phyloP scores from a whole-genome alignment of 2,329 filamentous ascomycete species.

The Alternaria novae-zelandiae region DNA sequence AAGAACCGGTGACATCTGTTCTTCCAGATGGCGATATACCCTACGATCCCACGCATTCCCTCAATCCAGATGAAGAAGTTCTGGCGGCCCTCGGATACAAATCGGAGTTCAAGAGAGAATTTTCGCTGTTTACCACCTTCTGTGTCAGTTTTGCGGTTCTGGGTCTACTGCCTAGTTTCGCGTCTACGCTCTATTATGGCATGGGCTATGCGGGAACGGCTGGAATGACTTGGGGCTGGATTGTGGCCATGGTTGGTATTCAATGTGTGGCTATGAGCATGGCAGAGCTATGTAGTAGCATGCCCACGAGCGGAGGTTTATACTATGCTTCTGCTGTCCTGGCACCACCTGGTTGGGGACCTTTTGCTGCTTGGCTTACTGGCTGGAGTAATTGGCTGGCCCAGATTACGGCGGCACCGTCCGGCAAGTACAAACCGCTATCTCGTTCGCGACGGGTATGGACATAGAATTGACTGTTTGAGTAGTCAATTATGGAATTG shows the following conservation, averaged over 20 bases:
- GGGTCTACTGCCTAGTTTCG: constrained; percentile 73
- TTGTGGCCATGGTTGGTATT: constrained; percentile 75
- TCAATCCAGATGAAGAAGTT: constrained; percentile 64
- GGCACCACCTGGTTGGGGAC: constrained; percentile 69
- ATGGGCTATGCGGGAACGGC: constrained; percentile 59
- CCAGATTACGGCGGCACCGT: constrained; percentile 71
- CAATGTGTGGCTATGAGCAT: constrained; percentile 70
- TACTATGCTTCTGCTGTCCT: constrained; percentile 78
- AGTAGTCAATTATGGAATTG: constrained; percentile 68
- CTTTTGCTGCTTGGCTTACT: constrained; percentile 71
- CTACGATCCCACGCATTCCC: constrained; percentile 52
- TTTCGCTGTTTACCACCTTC: constrained; percentile 76
- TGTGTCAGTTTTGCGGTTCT: constrained; percentile 77
- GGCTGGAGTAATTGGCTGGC: constrained; percentile 74
- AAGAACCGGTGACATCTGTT: constrained; percentile 62
- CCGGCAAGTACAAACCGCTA: constrained; percentile 38
- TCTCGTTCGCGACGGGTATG: background rate
- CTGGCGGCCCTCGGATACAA: constrained; percentile 68
- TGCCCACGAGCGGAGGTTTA: constrained; percentile 74
- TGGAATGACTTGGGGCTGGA: constrained; percentile 75
- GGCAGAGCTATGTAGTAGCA: constrained; percentile 74
- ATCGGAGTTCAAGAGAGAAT: constrained; percentile 72
- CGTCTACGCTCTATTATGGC: constrained; percentile 74
- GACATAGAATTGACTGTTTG: constrained; percentile 8
- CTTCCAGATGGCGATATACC: constrained; percentile 58